Evolutionary conservation across 78 protist species (phyloP).

Genomic region (Chrysochromulina parva): DNA sequence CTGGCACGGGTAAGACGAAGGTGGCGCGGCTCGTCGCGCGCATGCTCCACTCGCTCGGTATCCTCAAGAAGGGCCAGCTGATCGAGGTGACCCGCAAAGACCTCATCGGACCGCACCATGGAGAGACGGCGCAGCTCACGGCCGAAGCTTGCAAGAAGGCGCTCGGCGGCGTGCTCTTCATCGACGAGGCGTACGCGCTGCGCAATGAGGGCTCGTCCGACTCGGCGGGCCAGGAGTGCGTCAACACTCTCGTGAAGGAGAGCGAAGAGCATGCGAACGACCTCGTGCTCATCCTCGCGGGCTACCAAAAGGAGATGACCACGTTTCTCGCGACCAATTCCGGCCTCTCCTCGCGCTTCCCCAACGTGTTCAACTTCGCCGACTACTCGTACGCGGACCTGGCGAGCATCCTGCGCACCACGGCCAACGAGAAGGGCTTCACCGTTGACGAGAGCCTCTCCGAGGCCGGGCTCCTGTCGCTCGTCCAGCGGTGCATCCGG

Average conservation of each 20-base stretch:
- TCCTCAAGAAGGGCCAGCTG: constrained; percentile 9
- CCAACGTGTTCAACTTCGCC: constrained; percentile 31
- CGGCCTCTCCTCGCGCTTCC: constrained; percentile 49
- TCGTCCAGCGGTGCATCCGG: neutral
- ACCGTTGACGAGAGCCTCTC: neutral
- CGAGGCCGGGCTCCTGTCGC: neutral
- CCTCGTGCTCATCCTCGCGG: constrained; percentile 44
- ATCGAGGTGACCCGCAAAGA: constrained; percentile 40
- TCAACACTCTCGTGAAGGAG: constrained; percentile 39
- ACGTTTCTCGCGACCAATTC: constrained; percentile 26
- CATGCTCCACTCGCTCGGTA: constrained; percentile 4
- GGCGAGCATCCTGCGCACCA: neutral
- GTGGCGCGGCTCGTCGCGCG: constrained; percentile 40
- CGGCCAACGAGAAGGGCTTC: neutral
- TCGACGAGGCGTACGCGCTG: constrained; percentile 46
- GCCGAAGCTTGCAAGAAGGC: neutral
- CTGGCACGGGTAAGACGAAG: constrained; percentile 48
- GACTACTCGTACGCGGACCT: constrained; percentile 3
- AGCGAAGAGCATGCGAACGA: constrained; percentile 15
- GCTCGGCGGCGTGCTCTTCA: constrained; percentile 48
- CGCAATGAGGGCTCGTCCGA: constrained; percentile 37
- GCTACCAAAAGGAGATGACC: constrained; percentile 39
- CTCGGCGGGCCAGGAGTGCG: constrained; percentile 18
- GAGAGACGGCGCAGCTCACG: constrained; percentile 35
- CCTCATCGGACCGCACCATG: constrained; percentile 33